Evolutionary conservation across 2,329 filamentous ascomycete species (phyloP), one percentile per base, ranked within the genome.

Genomic region (Cytospora paraplurivora): DNA sequence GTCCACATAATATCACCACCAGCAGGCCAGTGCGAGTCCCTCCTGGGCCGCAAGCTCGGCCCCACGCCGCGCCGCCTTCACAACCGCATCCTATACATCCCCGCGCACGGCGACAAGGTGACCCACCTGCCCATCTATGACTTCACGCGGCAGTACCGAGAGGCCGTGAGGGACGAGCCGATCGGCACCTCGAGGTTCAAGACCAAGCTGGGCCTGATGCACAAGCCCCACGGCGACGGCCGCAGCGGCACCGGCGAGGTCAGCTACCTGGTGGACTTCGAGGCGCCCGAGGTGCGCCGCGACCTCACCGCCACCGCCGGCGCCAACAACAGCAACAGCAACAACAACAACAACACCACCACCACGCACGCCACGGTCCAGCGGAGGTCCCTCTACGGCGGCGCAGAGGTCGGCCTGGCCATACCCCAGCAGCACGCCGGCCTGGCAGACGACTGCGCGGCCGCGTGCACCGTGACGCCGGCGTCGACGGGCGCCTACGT

Each of bases 51-150:
- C 15, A 67, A 63, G 19, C 52, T 65, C 33, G 11, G 41, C 13
- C 59, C 59, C 37, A 63, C 65, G 34, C 65, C 65, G 11, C 21
- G 59, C 12, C 62, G 54, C 4, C 38, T 67, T 15, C 41, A 57
- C 27, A 54, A 53, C 21, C 62, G 63, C 41, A 56, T 49, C 15
- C 55, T 67, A 17, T 67, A 67, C 59, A 35, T 67, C 4, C 65
- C 65, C 35, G 55, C 56, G 38, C 65, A 67, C 63, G 47, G 56
- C 47, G 59, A 65, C 19, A 58, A 52, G 15, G 52, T 52, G 15
- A 56, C 65, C 5, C 62, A 67, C 47, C 59, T 67, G 19, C 65
- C 65, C 47, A 17, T 67, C 2, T 67, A 67, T 50, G 59, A 67
- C 27, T 62, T 67, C 56, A 64, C 62, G 3, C 54, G 21, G 21